Evolutionary conservation across 192 early-diverging fungal species (phyloP).

Genomic region (Linderina pennispora): DNA sequence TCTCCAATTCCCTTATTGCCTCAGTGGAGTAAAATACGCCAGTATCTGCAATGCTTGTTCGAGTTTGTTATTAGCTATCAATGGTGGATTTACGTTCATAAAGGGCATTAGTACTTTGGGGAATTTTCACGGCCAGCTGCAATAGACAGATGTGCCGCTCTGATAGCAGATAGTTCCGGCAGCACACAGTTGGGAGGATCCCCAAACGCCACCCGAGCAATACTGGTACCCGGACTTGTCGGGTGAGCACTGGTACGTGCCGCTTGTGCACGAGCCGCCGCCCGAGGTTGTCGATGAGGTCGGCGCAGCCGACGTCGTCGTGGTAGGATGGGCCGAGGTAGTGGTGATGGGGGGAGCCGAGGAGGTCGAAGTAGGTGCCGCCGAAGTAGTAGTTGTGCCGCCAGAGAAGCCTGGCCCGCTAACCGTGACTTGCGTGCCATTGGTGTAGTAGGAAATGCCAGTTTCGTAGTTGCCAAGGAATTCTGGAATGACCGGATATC

Average conservation of each 20-base stretch:
- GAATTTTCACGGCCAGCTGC: not conserved
- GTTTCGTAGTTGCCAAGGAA: conserved; percentile 9
- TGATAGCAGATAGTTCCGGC: not conserved
- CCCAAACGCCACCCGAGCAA: not conserved
- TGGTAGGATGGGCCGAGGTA: not conserved
- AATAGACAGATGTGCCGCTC: not conserved
- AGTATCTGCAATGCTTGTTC: no score
- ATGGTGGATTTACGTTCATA: no score
- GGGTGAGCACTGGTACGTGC: not conserved
- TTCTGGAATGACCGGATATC: conserved; percentile 17
- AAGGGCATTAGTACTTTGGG: no score
- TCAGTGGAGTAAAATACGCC: no score
- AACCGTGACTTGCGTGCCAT: conserved; percentile 4
- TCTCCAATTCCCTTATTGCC: no score
- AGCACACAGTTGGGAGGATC: not conserved
- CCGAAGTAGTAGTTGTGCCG: not conserved
- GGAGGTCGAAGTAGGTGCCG: not conserved
- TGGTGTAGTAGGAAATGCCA: conserved; percentile 6
- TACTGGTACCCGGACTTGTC: not conserved
- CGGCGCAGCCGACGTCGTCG: not conserved
- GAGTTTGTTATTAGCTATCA: no score
- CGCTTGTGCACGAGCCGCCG: not conserved
- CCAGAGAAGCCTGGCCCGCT: not conserved
- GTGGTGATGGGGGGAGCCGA: not conserved
- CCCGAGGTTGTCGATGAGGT: not conserved